Evolutionary conservation across 2,329 filamentous ascomycete genomes (phyloP).

Genomic region (Xylaria sp.): DNA sequence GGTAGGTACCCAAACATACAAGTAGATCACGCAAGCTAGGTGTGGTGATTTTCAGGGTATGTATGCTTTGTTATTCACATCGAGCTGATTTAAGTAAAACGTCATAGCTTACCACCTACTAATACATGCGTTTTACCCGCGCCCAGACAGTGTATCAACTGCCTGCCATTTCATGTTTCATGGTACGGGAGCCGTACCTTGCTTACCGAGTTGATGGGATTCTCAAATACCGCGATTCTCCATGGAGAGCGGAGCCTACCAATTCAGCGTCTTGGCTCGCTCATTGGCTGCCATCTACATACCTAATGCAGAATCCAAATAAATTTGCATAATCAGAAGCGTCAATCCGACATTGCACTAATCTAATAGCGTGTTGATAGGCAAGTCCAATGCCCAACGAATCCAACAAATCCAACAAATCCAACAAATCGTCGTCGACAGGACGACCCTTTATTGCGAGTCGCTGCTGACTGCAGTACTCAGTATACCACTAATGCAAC

Average conservation of each 20-base stretch:
- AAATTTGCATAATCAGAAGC: background rate
- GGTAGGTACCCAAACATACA: no score
- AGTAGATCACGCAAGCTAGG: no score
- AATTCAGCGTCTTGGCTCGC: background rate
- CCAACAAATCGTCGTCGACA: background rate
- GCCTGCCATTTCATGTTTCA: no score
- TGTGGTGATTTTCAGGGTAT: no score
- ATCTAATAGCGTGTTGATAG: background rate
- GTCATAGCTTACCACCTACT: no score
- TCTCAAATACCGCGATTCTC: background rate
- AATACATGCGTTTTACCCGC: no score
- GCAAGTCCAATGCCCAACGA: background rate
- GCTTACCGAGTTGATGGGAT: conserved; percentile 27
- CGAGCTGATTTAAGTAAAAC: no score
- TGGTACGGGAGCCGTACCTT: background rate
- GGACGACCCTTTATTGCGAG: conserved; percentile 12
- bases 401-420: background rate
- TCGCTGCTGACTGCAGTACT: conserved; percentile 4
- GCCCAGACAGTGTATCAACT: no score
- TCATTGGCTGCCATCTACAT: background rate
- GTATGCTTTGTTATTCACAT: no score
- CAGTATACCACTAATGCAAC: conserved; percentile 8
- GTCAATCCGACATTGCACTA: conserved; percentile 1
- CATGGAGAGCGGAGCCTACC: background rate
- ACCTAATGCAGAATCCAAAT: background rate